phyloP scores from a whole-genome alignment of 169 alveolate genomes.

The Cryptosporidium felis region DNA sequence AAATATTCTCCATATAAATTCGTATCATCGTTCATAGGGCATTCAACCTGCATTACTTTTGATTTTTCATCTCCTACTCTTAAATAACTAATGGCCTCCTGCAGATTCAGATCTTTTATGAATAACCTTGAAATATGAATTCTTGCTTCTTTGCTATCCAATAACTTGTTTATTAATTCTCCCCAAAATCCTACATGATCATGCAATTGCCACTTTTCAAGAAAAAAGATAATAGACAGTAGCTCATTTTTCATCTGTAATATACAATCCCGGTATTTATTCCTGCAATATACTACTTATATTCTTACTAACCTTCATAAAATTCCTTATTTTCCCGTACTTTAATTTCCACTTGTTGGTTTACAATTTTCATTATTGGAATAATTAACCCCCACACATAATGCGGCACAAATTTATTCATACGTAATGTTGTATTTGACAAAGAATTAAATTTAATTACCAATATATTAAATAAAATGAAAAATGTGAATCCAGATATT shows the following conservation, averaged over 20 bases:
- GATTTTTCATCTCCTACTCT: slow-evolving; percentile 4
- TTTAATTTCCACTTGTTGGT: not conserved
- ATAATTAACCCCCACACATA: slow-evolving; percentile 43
- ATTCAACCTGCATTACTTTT: not conserved
- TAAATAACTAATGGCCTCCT: slow-evolving; percentile 41
- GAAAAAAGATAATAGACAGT: slow-evolving; percentile 1
- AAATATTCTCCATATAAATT: slow-evolving; percentile 50
- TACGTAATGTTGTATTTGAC: slow-evolving; percentile 44
- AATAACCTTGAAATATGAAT: slow-evolving; percentile 19
- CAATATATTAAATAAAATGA: not conserved
- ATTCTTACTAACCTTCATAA: not conserved
- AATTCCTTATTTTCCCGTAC: not conserved
- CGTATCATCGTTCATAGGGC: not conserved
- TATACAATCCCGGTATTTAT: not conserved
- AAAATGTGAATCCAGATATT: not conserved
- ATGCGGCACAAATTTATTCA: slow-evolving; percentile 43
- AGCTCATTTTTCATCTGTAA: slow-evolving; percentile 23
- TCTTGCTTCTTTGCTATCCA: slow-evolving; percentile 29
- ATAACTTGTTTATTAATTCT: slow-evolving; percentile 15
- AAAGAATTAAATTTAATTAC: not conserved
- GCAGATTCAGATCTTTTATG: slow-evolving; percentile 19
- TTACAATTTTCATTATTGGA: not conserved
- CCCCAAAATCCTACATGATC: slow-evolving; percentile 54
- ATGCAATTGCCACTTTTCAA: slow-evolving; percentile 46
- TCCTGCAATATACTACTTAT: not conserved